Percentiles rank a stretch among this genome's conserved stretches.
These are phyloP conservation scores for Dacryopinax primogenitus DNA, from an alignment of 768 basidiomycete genomes.

Conservation along the genomic window DNA sequence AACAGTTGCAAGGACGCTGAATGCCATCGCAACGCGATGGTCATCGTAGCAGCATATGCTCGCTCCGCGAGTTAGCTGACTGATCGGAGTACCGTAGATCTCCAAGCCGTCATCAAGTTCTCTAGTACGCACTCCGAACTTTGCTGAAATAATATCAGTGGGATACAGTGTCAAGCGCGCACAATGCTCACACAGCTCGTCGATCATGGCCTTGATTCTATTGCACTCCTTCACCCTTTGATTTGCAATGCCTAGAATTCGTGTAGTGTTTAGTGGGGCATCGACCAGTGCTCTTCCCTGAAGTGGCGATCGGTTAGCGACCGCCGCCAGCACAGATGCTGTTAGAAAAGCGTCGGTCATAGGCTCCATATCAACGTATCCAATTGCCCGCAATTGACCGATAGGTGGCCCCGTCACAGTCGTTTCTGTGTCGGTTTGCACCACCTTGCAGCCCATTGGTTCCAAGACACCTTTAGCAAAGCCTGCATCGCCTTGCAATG, in stretches of 20 bases:
- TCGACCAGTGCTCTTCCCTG: conserved; percentile 35
- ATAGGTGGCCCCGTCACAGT: conserved; percentile 82
- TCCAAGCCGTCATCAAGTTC: conserved; percentile 91
- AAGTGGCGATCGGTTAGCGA: conserved; percentile 40
- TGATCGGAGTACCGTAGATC: conserved; percentile 62
- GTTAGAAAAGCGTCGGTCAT: conserved; percentile 99
- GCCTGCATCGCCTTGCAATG: conserved; percentile 91
- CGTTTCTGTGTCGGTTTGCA: conserved; percentile 76
- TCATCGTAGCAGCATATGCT: conserved; percentile 95
- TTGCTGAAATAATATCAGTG: conserved; percentile 39
- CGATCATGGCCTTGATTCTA: conserved; percentile 91
- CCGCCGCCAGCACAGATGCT: conserved; percentile 82
- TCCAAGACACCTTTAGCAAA: conserved; percentile 89
- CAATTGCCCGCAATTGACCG: conserved; percentile 68
- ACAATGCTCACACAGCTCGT: conserved; percentile 58
- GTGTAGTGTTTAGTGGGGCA: conserved; percentile 37
- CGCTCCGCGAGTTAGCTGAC: conserved; percentile 51
- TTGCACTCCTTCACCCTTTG: conserved; percentile 98
- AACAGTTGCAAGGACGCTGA: conserved; percentile 72
- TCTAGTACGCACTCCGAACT: conserved; percentile 84
- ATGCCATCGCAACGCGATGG: conserved; percentile 97
- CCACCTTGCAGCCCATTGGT: conserved; percentile 87
- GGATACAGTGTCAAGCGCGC: background rate
- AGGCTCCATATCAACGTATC: conserved; percentile 92
- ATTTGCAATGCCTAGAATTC: conserved; percentile 91